Evolutionary conservation across 148 eudicot genomes (phyloP).

Genomic region (Arbutus unedo): DNA sequence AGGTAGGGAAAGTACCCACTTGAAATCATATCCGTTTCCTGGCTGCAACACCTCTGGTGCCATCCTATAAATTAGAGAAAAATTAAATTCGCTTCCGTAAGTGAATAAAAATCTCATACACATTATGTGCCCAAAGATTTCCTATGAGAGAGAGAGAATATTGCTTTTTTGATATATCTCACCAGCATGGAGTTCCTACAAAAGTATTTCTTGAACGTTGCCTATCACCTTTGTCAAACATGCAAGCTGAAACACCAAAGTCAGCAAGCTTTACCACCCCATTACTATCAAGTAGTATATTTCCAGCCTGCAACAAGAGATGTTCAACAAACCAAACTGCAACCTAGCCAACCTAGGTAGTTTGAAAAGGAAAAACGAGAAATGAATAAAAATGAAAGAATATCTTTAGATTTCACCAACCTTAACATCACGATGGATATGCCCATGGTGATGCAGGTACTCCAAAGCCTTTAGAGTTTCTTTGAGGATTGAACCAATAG

Average conservation of each 20-base stretch:
- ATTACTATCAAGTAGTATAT: constrained; percentile 72
- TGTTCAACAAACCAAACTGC: constrained; percentile 13
- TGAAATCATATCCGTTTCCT: constrained; percentile 89
- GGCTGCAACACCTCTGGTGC: constrained; percentile 99
- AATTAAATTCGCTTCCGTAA: neutral
- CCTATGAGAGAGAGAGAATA: constrained; percentile 1
- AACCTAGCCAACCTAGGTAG: neutral
- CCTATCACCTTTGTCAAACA: constrained; percentile 96
- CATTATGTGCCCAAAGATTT: neutral
- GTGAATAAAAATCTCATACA: neutral
- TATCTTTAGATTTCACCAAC: constrained; percentile 27
- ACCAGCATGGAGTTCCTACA: constrained; percentile 99
- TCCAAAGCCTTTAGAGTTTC: constrained; percentile 95
- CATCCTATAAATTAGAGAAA: constrained; percentile 57
- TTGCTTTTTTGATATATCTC: constrained; percentile 10
- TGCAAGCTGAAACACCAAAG: constrained; percentile 98
- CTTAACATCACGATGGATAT: constrained; percentile 98
- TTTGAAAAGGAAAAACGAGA: neutral
- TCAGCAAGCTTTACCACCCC: constrained; percentile 90
- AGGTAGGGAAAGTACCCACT: constrained; percentile 44
- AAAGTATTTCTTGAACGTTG: constrained; percentile 93
- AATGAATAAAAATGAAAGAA: neutral
- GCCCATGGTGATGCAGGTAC: constrained; percentile 92
- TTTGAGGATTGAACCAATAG: constrained; percentile 77
- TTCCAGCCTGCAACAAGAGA: constrained; percentile 71